Evolutionary conservation across 257 asterid species (phyloP).

Genomic region (Scutellaria minor): DNA sequence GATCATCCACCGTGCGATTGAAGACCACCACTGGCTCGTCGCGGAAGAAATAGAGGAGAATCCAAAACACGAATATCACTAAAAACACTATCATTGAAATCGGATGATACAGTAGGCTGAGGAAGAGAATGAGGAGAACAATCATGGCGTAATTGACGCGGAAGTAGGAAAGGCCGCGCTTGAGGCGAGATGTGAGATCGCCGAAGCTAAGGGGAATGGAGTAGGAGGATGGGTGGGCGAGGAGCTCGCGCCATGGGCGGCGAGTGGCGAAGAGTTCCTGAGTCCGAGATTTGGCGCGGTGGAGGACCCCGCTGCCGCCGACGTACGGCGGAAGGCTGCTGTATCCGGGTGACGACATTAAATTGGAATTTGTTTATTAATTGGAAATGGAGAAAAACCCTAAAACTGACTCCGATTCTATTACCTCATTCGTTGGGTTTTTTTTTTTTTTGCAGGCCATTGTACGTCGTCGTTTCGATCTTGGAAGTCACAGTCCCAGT

Average conservation of each 20-base stretch:
- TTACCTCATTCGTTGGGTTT: too few relatives aligned
- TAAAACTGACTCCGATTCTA: not conserved
- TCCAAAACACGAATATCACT: slow-evolving; percentile 55
- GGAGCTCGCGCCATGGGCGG: slow-evolving; percentile 78
- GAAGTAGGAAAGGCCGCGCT: slow-evolving; percentile 60
- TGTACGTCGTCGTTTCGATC: not conserved
- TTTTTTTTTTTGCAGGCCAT: not conserved
- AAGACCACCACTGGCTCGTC: slow-evolving; percentile 63
- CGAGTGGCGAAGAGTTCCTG: slow-evolving; percentile 52
- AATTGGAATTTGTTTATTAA: not conserved
- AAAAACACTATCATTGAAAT: slow-evolving; percentile 64
- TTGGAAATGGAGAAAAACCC: slow-evolving; percentile 34
- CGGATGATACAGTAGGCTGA: slow-evolving; percentile 73
- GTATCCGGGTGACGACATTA: slow-evolving; percentile 41
- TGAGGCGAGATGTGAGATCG: slow-evolving; percentile 52
- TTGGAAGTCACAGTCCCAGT: not conserved
- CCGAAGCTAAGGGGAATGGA: slow-evolving; percentile 48
- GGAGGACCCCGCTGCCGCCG: slow-evolving; percentile 36
- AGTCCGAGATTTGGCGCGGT: slow-evolving; percentile 48
- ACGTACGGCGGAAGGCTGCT: slow-evolving; percentile 42
- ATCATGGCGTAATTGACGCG: slow-evolving; percentile 68
- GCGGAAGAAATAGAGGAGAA: slow-evolving; percentile 58
- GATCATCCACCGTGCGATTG: slow-evolving; percentile 67
- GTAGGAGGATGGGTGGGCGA: slow-evolving; percentile 70
- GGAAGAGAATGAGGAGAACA: slow-evolving; percentile 50